Evolutionary conservation across 2,329 filamentous ascomycete genomes (phyloP), one percentile per base, ranked within the genome.

Genomic region (Myriosclerotinia duriaeana): DNA sequence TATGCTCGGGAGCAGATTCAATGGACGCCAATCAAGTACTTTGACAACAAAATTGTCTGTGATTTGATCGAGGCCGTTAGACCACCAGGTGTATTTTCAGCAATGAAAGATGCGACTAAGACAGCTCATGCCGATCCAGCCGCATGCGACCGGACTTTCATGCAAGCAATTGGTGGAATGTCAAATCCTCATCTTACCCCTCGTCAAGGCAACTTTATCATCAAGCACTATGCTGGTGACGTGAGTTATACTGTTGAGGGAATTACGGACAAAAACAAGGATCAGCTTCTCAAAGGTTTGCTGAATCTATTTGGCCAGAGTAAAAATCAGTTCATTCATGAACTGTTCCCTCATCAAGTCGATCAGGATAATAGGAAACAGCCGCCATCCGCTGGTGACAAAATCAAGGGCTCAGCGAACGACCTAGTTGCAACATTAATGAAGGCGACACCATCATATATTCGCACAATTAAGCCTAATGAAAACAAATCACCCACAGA

Each of bases 231-330:
- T 77, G 95, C 95, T 67, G 95, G 95, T 79, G 95, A 99, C 79
- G 95, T 99, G 72, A 89, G 88, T 71, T 99, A 99, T 78, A 91
- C 91, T 1, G 89, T 98, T 3, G 92, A 96, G 66, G 95, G 95
- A 68, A 99, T 99, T 82, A 99, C 95, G 0, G 95, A 99, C 78
- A 99, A 99, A 85, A 99, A 98, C 83, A 99, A 98, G 83, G 95
- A 99, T 76, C 92, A 96, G 78, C 83, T 99, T 54, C 82, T 98
- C 67, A 99, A 99, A 81, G 95, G 97, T 72, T 82, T 99, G 53
- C 84, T 98, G 62, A 94, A 92, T 75, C 83, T 99, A 48, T 90
- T 97, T 74, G 89, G 89, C 69, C 87, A 87, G 71, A 97, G 93
- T 75, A 85, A 87, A 67, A 98, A 98, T 79, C 79, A 82, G 22